phyloP scores from a whole-genome alignment of 164 flowering plant genomes.

The Dillenia turbinata region DNA sequence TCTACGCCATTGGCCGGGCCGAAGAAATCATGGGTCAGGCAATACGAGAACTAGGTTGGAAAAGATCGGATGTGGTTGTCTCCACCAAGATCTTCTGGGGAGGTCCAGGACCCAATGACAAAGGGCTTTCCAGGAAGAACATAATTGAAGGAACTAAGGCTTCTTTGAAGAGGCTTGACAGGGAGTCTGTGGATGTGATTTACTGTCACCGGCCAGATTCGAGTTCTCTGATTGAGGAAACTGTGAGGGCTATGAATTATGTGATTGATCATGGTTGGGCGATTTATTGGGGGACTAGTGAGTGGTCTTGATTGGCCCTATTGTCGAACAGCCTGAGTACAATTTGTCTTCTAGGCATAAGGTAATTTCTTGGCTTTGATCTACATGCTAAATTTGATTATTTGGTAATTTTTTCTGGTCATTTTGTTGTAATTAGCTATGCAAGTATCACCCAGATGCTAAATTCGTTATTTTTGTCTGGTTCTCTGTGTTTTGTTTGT shows the following conservation, averaged over 20 bases:
- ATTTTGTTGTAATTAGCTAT: background rate
- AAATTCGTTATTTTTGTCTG: background rate
- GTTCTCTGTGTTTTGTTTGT: too few species aligned
- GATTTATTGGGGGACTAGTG: constrained; percentile 96
- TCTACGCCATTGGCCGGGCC: constrained; percentile 98
- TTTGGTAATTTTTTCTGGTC: background rate
- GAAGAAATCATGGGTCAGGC: constrained; percentile 99
- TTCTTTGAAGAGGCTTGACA: constrained; percentile 76
- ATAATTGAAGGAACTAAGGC: constrained; percentile 91
- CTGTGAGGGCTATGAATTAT: constrained; percentile 95
- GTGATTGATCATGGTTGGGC: constrained; percentile 99
- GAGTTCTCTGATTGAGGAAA: constrained; percentile 89
- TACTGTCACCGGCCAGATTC: constrained; percentile 90
- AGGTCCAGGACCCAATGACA: constrained; percentile 88
- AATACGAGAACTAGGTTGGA: constrained; percentile 93
- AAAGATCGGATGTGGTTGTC: constrained; percentile 81
- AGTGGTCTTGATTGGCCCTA: constrained; percentile 74
- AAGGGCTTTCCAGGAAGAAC: constrained; percentile 86
- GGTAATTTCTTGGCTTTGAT: constrained; percentile 28
- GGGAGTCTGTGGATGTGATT: constrained; percentile 88
- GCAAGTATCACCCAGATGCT: background rate
- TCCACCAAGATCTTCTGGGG: constrained; percentile 99
- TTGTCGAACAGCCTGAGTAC: constrained; percentile 99
- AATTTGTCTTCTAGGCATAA: constrained; percentile 82
- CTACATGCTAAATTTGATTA: background rate